phyloP scores from a whole-genome alignment of 495 filamentous ascomycete genomes.

The Echria macrotheca region DNA sequence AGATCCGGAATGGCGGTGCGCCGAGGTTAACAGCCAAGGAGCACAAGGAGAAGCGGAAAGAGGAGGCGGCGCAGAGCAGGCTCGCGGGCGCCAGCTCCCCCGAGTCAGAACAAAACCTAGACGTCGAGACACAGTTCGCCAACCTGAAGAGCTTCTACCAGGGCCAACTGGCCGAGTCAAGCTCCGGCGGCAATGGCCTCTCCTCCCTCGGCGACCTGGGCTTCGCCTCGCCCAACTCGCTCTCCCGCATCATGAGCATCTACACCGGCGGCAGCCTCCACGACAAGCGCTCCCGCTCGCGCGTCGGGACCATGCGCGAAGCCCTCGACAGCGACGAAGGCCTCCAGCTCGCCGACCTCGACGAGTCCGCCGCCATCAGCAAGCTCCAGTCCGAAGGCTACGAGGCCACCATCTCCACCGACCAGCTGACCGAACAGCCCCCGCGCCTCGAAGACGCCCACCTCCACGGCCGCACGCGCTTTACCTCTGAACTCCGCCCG shows the following conservation, averaged over 20 bases:
- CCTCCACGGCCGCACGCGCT: slow-evolving; percentile 48
- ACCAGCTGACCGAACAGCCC: slow-evolving; percentile 37
- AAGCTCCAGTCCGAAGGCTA: slow-evolving; percentile 39
- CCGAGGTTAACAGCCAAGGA: slow-evolving; percentile 34
- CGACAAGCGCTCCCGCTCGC: slow-evolving; percentile 63
- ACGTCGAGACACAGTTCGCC: slow-evolving; percentile 46
- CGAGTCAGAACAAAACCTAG: slow-evolving; percentile 19
- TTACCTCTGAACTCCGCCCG: slow-evolving; percentile 67
- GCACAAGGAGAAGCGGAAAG: slow-evolving; percentile 41
- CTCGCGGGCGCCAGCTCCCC: slow-evolving; percentile 12
- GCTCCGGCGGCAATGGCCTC: slow-evolving; percentile 42
- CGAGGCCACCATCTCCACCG: slow-evolving; percentile 33
- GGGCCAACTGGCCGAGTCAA: slow-evolving; percentile 58
- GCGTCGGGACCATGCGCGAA: slow-evolving; percentile 70
- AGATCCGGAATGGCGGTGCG: slow-evolving; percentile 50
- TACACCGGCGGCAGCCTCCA: slow-evolving; percentile 62
- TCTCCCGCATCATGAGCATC: slow-evolving; percentile 85
- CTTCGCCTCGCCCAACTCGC: slow-evolving; percentile 70
- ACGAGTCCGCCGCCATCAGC: slow-evolving; percentile 47
- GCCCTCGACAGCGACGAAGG: slow-evolving; percentile 65
- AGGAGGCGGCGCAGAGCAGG: slow-evolving; percentile 25
- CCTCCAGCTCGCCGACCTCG: slow-evolving; percentile 47
- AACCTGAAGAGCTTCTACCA: slow-evolving; percentile 67
- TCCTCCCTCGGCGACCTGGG: slow-evolving; percentile 55
- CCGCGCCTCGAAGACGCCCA: slow-evolving; percentile 31